Conservation (phyloP, 2,329 filamentous ascomycete genomes). For the Pseudogymnoascus sp. region DNA sequence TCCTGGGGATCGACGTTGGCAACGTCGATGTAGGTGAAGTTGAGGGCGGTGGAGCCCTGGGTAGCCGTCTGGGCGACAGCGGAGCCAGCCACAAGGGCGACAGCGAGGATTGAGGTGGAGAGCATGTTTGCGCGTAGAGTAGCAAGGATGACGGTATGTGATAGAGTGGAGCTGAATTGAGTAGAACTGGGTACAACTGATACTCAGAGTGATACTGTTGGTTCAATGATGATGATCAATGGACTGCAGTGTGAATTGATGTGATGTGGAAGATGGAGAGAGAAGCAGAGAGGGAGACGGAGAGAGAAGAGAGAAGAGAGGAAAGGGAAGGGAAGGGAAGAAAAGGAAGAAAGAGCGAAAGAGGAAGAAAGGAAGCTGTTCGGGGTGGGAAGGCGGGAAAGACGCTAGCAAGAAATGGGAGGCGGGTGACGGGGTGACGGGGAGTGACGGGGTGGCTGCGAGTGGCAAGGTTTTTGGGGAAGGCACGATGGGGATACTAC, state of each 20-base stretch:
- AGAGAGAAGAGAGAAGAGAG: not conserved
- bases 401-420: not conserved
- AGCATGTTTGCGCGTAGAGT: constrained; percentile 23
- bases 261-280: not conserved
- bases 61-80: constrained; percentile 19
- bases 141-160: not conserved
- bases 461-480: constrained; percentile 5
- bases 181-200: not conserved
- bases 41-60: constrained; percentile 22
- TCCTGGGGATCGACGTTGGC: constrained; percentile 30
- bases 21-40: constrained; percentile 31
- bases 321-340: not conserved
- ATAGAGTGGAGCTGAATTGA: not conserved
- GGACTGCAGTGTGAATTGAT: not conserved
- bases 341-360: not conserved
- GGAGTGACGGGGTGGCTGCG: not conserved
- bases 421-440: not conserved
- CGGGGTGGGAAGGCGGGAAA: not conserved
- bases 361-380: constrained; percentile 7
- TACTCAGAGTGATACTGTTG: not conserved
- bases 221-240: not conserved
- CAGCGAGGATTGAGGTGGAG: constrained; percentile 22
- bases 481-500: not conserved
- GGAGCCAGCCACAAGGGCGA: constrained; percentile 23
- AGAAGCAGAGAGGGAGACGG: not conserved